Evolutionary conservation across 2,329 filamentous ascomycete genomes (phyloP), one percentile per base, ranked within the genome.

Genomic region (Fragosphaeria purpurea): DNA sequence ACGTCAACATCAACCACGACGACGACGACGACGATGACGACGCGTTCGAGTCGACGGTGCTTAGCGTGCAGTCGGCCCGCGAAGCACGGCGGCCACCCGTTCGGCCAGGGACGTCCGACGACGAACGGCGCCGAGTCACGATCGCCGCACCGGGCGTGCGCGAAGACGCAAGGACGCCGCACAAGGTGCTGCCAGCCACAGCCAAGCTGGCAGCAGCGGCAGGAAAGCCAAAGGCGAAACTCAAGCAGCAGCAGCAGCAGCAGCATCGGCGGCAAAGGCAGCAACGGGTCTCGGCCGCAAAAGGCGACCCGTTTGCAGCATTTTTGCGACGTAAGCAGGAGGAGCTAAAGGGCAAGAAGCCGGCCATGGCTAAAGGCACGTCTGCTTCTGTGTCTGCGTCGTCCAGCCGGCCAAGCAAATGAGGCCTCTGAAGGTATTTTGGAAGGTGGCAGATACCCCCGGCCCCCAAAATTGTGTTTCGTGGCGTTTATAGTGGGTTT

Each of bases 51-150:
- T 41, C 32, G 10, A 46, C 48, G 5, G 12, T 34, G 5, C 6
- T 37, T 10, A 51, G 44, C 33, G 47, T 49, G 31, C 49, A 47
- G 37, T 44, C 49, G 22, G 47, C 44, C 10, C 5, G 12, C 7
- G 22, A 42, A 22, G 11, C 12, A 10, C 11, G 12, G 44, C 5
- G 11, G 34, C 31, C 43, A 9, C n/a, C 35, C 39, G 34, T 30
- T 32, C 4, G 2, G 12, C 11, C 12, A 22, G n/a, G 4, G 12
- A 2, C 33, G 10, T 4, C 22, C 3, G 39, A 8, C 46, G 31
- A 22, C 11, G 38, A 44, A 11, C 48, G 40, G 11, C 53, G 53
- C 8, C 45, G 37, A 7, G 38, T 45, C 8, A 52, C 52, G 13
- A 32, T 50, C 30, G 43, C 44, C 8, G 41, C 46, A 11, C 4